Evolutionary conservation across 768 basidiomycete species (phyloP), one percentile per base, ranked within the genome.

Genomic region (Macrolepiota dolichaula): DNA sequence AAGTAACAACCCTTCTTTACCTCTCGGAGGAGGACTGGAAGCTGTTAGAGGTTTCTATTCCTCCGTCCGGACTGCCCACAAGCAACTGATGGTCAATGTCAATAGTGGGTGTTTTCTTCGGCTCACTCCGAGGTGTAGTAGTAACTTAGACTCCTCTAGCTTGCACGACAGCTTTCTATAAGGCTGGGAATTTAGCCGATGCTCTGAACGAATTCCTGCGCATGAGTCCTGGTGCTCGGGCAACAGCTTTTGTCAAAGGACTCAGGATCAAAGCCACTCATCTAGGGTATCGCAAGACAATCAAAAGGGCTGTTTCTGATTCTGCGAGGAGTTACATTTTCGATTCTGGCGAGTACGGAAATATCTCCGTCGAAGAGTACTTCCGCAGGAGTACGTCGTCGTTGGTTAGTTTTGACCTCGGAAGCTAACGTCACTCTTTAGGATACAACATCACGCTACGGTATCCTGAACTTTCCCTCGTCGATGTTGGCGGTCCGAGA

Each of bases 221-320:
- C 0, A 77, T 80, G 3, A 85, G 81, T 62, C 87, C 83, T 63
- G 85, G 85, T 12, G 89, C 84, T 2, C 81, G 85, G 25, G 68
- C 79, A 36, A 76, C 76, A n/a, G 82, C 73, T 0, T 93, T 91
- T 64, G 86, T 83, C 42, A 84, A 79, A 62, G 82, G 88, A 7
- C 79, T 92, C 2, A 77, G 92, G 40, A 75, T 94, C 51, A 79
- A 77, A 69, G 84, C 90, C 1, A 79, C 71, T 1, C 91, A 93
- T 72, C 77, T 94, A 13, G 84, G 85, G n/a, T 88, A 91, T 67
- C 84, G 77, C 68, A 93, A 91, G 73, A 85, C 86, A 0, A 79
- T 94, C 61, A 88, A 87, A 70, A 71, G 71, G 2, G 69, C 89
- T 13, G 76, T 77, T 12, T 74, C 76, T 24, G 69, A 85, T 37